A percentile compares a stretch with the other conserved stretches of the same genome.
Conservation (phyloP, 768 basidiomycete species). For the Sporobolomyces roseus region DNA sequence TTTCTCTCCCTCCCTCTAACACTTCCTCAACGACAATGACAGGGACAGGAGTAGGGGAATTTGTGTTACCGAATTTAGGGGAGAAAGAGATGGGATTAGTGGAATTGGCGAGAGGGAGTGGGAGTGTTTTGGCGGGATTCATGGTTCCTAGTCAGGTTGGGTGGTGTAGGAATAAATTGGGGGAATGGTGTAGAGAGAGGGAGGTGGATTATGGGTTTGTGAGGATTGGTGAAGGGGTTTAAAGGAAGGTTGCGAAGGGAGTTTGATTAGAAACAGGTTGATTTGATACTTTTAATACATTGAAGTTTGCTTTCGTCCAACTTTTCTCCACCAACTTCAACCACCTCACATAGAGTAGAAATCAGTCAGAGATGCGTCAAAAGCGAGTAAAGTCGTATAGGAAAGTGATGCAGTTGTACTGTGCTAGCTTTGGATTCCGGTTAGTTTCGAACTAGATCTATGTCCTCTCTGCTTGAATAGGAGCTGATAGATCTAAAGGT, state of each 20-base stretch:
- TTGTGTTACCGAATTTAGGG: slow-evolving; percentile 1
- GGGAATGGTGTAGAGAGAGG: slow-evolving; percentile 14
- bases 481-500: no score
- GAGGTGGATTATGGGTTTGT: slow-evolving; percentile 8
- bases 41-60: no score
- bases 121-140: not conserved
- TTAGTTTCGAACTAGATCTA: not conserved
- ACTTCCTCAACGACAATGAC: not conserved
- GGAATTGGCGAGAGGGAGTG: slow-evolving; percentile 22
- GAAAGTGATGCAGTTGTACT: slow-evolving; percentile 88
- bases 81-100: slow-evolving; percentile 12
- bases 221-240: not conserved
- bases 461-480: no score
- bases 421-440: slow-evolving; percentile 79
- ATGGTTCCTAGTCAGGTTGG: slow-evolving; percentile 28
- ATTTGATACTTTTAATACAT: no score
- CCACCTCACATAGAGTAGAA: not conserved
- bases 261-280: no score
- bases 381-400: slow-evolving; percentile 91
- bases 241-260: not conserved
- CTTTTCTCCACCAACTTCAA: no score
- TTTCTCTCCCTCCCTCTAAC: not conserved
- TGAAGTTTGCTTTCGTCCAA: no score
- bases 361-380: slow-evolving; percentile 73
- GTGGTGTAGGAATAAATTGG: slow-evolving; percentile 13